Evolutionary conservation across 768 basidiomycete species (phyloP), one percentile per base, ranked within the genome.

Genomic region (Tephrocybe sp.): DNA sequence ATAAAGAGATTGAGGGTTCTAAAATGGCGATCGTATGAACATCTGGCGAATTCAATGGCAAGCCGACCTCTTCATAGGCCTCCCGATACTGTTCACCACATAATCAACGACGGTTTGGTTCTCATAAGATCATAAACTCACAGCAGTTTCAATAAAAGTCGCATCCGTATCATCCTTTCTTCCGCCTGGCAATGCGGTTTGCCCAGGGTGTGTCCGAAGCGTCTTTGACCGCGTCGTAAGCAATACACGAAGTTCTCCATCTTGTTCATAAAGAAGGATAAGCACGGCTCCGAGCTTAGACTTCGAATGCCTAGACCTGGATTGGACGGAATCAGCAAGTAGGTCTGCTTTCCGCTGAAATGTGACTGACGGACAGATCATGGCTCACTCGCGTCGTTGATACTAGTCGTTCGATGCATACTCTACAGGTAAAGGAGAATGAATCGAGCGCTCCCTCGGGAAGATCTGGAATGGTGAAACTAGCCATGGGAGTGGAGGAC

Each of bases 131-230:
- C 15, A n/a, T 24, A 19, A 42, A 42, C 45, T 16, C 64, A 94
- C 93, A 15, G 93, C 93, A 37, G 93, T 90, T 36, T 77, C 67
- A 9, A 84, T 66, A 2, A 88, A 70, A 61, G 78, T 76, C 1
- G 58, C 56, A 64, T 95, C 93, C 3, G 63, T 71, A 3, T 78
- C 75, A 54, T 94, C 91, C 30, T 77, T 74, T 59, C 84, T 88
- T 3, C 91, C 91, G 13, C 91, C 91, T 0, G 91, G 91, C 0
- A 93, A 64, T 1, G 91, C 90, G 3, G 88, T 90, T 61, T 91
- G 84, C 15, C 87, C 89, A 3, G 88, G 83, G 64, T 91, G 88
- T 0, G 84, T 80, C 23, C 88, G 72, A 10, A 91, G 72, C 2
- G 69, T 61, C 64, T 88, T 91, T 4, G 91, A 89, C 9, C 93